These are phyloP conservation scores for Sarocladium kiliense DNA, from an alignment of 2,329 filamentous ascomycete genomes.

Conservation along the genomic window DNA sequence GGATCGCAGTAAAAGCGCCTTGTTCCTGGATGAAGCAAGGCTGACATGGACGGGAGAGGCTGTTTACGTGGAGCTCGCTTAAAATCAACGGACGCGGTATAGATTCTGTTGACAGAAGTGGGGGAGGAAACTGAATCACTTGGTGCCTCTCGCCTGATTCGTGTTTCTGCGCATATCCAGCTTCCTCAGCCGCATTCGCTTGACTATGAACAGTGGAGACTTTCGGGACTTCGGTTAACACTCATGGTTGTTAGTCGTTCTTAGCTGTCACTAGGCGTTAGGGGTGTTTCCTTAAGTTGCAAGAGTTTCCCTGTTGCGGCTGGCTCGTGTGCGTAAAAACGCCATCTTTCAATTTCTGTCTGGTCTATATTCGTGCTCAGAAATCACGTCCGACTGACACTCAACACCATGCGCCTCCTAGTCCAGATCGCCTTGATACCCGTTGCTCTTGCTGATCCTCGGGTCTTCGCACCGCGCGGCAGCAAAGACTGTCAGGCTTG, in stretches of 20 bases:
- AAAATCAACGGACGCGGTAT: background rate
- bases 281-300: too few relatives aligned
- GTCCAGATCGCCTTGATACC: too few relatives aligned
- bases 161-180: too few relatives aligned
- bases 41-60: background rate
- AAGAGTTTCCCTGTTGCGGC: too few relatives aligned
- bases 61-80: background rate
- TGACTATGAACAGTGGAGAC: too few relatives aligned
- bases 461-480: constrained; percentile 2
- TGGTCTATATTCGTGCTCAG: too few relatives aligned
- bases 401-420: too few relatives aligned
- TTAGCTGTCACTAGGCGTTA: background rate
- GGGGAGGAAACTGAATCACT: background rate
- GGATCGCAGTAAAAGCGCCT: too few relatives aligned
- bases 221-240: background rate
- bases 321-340: too few relatives aligned
- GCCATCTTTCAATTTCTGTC: too few relatives aligned
- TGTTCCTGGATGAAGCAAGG: background rate
- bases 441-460: background rate
- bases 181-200: too few relatives aligned
- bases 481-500: constrained; percentile 5
- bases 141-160: background rate
- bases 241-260: background rate
- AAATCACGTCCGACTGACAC: too few relatives aligned
- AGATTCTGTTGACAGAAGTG: background rate